Evolutionary conservation across 768 basidiomycete species (phyloP), one percentile per base, ranked within the genome.

Genomic region (Lactarius tabidus): DNA sequence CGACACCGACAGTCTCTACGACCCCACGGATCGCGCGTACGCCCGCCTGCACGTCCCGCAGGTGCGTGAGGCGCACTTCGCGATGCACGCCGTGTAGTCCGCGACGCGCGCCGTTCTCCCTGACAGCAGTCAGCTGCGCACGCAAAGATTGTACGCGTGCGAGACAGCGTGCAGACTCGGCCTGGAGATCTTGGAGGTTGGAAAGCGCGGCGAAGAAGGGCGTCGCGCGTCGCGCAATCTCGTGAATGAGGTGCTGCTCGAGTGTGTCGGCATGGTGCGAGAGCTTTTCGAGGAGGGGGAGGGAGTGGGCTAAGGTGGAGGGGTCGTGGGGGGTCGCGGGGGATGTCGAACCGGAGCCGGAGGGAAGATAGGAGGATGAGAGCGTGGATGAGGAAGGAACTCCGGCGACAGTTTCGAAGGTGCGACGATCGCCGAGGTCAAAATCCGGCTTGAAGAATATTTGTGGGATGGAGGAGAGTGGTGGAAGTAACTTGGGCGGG

Each of bases 121-220:
- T 91, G 2, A 96, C 88, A 28, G 91, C 86, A 51, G 79, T 80
- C 15, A 99, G 80, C 58, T 91, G 82, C 0, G 75, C 73, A 28
- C 92, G 90, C 6, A 98, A 81, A 31, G 85, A 80, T 9, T 82
- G 79, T 65, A 98, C 91, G 54, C 90, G 86, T 52, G 80, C 77
- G 7, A 98, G 80, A 71, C 95, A 95, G 56, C 86, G 83, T 56
- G 89, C 84, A 0, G 94, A 95, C 73, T 97, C 93, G 6, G 90
- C 84, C 72, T 95, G 93, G 14, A 99, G 84, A 67, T 93, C 90
- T 71, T 97, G 91, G 9, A 99, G 81, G 75, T 99, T 99, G 8
- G 93, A 85, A 41, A 99, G 84, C 8, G 97, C 97, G 6, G 95
- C 89, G 71, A 98, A 99, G 83, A 99, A 99, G 1, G 94, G 93